Conservation (phyloP, 2,329 filamentous ascomycete genomes). For the Neobulgaria alba region DNA sequence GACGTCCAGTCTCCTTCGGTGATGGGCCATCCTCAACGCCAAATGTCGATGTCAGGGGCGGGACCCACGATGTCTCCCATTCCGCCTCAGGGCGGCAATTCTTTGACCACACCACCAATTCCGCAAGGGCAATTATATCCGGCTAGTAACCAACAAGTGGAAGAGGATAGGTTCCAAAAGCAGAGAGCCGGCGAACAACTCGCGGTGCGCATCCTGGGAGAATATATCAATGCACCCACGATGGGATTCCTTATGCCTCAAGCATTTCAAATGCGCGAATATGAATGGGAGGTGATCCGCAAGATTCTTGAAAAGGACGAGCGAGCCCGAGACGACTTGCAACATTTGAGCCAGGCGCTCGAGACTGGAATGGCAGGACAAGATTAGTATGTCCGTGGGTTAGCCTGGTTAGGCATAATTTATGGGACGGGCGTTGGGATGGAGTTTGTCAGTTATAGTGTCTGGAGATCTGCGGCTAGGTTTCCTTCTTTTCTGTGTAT, state of each 20-base stretch:
- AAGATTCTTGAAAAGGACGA: slow-evolving; percentile 31
- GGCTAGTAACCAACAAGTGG: slow-evolving; percentile 29
- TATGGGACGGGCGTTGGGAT: not conserved
- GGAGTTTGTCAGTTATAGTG: not conserved
- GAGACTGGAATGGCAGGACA: slow-evolving; percentile 29
- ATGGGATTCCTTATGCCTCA: slow-evolving; percentile 62
- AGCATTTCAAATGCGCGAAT: slow-evolving; percentile 57
- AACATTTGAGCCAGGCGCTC: slow-evolving; percentile 45
- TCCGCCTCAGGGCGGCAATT: slow-evolving; percentile 29
- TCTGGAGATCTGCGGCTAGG: not conserved
- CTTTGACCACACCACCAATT: not conserved
- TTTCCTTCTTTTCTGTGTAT: not conserved
- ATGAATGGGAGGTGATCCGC: slow-evolving; percentile 66
- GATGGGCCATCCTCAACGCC: slow-evolving; percentile 28
- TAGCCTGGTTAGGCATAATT: too few species aligned
- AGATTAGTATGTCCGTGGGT: not conserved
- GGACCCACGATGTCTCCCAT: slow-evolving; percentile 45
- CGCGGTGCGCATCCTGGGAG: slow-evolving; percentile 56
- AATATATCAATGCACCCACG: slow-evolving; percentile 52
- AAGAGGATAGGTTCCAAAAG: slow-evolving; percentile 28
- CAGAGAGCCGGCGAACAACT: slow-evolving; percentile 46
- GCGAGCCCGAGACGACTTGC: slow-evolving; percentile 31
- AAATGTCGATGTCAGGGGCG: slow-evolving; percentile 41
- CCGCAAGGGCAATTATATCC: not conserved
- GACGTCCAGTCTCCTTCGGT: not conserved